A percentile compares a stretch with the other conserved stretches of the same genome.
Evolutionary conservation across 805 yeast species (phyloP).

Genomic region (Yamadazyma nakazawae): DNA sequence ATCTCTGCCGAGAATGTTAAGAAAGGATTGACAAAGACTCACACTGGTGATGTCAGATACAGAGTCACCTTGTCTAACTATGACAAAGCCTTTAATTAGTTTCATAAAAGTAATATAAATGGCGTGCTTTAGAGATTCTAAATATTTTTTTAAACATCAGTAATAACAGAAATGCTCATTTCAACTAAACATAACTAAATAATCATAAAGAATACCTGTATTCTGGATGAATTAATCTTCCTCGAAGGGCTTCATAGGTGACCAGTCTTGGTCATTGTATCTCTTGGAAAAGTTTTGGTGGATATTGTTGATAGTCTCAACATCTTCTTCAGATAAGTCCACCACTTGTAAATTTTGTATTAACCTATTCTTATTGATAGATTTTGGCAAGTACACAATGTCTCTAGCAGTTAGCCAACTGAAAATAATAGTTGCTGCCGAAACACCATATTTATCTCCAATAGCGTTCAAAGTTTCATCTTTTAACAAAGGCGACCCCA

Average conservation of each 20-base stretch:
- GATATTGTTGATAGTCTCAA: slow-evolving; percentile 26
- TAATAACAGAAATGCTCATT: not conserved
- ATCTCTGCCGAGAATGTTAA: slow-evolving; percentile 51
- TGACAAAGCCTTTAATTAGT: slow-evolving; percentile 21
- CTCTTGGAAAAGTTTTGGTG: slow-evolving; percentile 28
- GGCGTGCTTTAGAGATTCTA: no score
- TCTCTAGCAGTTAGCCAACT: slow-evolving; percentile 62
- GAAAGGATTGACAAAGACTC: slow-evolving; percentile 53
- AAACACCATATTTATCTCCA: slow-evolving; percentile 40
- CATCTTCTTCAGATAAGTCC: slow-evolving; percentile 34
- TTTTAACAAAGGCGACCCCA: slow-evolving; percentile 49
- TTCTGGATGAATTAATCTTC: slow-evolving; percentile 6
- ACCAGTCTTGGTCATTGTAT: slow-evolving; percentile 36
- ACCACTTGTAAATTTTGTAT: slow-evolving; percentile 33
- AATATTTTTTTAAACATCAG: no score
- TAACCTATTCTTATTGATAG: slow-evolving; percentile 28
- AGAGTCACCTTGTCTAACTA: slow-evolving; percentile 60
- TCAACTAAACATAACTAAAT: not conserved
- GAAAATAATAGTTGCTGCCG: slow-evolving; percentile 51
- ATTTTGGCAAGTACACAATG: slow-evolving; percentile 45
- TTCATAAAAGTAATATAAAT: no score
- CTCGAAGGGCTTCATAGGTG: slow-evolving; percentile 14
- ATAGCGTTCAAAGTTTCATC: slow-evolving; percentile 42
- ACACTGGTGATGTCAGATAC: slow-evolving; percentile 56
- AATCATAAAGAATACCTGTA: not conserved